These are phyloP conservation scores for Syncephalastrum sp. DNA, from an alignment of 371 early-diverging fungal species.

Conservation along the genomic window DNA sequence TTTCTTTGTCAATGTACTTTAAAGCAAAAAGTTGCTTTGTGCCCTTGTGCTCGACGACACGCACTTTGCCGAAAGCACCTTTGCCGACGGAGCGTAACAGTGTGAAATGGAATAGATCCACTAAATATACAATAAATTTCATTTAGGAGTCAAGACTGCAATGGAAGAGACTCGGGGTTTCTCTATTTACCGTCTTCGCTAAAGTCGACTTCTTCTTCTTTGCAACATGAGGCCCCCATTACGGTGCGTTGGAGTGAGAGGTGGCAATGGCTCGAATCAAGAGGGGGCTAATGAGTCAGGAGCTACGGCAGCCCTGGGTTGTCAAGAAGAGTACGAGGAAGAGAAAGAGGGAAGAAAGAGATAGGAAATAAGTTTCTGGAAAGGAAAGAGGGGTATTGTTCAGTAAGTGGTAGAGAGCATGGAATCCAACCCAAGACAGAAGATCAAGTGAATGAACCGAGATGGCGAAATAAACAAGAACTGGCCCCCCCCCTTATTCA, in stretches of 20 bases:
- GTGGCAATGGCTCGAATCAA: neutral
- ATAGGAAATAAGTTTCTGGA: too few species aligned
- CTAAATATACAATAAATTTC: constrained; percentile 17
- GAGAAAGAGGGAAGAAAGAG: too few species aligned
- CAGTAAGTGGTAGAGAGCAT: too few species aligned
- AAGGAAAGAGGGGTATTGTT: too few species aligned
- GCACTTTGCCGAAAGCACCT: constrained; percentile 77
- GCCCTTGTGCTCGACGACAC: constrained; percentile 82
- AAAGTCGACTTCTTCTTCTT: constrained; percentile 37
- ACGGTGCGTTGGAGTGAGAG: neutral
- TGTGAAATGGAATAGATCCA: constrained; percentile 64
- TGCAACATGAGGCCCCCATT: constrained; percentile 38
- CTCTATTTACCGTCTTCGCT: constrained; percentile 25
- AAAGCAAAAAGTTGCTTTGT: constrained; percentile 53
- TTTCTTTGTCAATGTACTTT: constrained; percentile 57
- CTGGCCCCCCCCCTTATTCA: too few species aligned
- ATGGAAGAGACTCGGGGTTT: neutral
- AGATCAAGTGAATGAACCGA: too few species aligned
- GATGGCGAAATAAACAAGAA: too few species aligned
- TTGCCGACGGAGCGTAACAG: constrained; percentile 67
- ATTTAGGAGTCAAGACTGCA: constrained; percentile 7
- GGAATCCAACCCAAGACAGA: too few species aligned
- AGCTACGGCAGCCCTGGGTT: too few species aligned
- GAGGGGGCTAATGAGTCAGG: constrained; percentile 1
- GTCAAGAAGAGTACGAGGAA: too few species aligned